Percentiles rank a stretch among this genome's conserved stretches.
Evolutionary conservation across 441 rosid species (phyloP).

Genomic region (Corymbia calophylla): DNA sequence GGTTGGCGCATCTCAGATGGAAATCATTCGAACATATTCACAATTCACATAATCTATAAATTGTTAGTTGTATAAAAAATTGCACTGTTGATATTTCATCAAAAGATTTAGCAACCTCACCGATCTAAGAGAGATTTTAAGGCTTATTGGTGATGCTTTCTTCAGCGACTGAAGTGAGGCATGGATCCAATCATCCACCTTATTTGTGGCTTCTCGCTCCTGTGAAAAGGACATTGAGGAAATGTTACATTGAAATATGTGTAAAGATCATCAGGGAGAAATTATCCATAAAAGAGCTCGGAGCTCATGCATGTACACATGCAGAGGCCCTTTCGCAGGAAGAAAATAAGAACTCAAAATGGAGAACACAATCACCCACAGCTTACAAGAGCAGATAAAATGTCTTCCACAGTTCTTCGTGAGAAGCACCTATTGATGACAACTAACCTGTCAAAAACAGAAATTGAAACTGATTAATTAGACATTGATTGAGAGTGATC

Average conservation of each 20-base stretch:
- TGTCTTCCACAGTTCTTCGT: too few species aligned
- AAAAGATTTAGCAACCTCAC: constrained; percentile 13
- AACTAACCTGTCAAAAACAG: constrained; percentile 46
- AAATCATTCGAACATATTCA: neutral
- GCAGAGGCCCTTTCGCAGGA: neutral
- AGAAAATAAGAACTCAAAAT: neutral
- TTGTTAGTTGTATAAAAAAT: neutral
- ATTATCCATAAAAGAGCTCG: neutral
- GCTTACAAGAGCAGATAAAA: too few species aligned
- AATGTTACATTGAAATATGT: neutral
- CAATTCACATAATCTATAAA: neutral
- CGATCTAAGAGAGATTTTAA: constrained; percentile 81
- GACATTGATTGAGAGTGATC: neutral
- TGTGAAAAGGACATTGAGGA: constrained; percentile 8
- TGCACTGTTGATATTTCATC: neutral
- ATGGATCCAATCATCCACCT: constrained; percentile 55
- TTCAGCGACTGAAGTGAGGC: constrained; percentile 45
- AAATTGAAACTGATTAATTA: neutral
- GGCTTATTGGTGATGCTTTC: constrained; percentile 86
- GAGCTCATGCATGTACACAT: neutral
- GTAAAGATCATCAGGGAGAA: neutral
- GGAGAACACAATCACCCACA: neutral
- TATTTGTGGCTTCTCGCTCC: constrained; percentile 50
- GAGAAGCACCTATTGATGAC: neutral
- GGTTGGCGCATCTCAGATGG: neutral